Base-by-base conservation (phyloP, 306 rosid genomes). In the Crotalaria pallida region DNA sequence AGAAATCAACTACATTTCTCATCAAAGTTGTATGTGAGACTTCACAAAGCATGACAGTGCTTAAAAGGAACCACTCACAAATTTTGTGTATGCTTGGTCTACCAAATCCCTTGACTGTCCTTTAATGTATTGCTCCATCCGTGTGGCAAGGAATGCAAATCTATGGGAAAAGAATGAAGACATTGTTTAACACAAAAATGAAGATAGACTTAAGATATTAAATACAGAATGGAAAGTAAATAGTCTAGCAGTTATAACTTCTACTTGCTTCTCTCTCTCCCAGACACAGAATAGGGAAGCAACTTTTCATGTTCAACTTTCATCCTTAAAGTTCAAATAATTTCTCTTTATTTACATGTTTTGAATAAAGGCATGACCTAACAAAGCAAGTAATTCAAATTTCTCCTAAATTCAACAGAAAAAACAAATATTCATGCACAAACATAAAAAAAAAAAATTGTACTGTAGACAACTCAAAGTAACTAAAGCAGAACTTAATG, bases 71-170 rank as follows among this genome's bases (percentile, higher is more conserved):
- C 16, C 48, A 75, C 97, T 84, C 77, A 94, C 99, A 83, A 94
- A 94, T 86, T 94, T 94, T 58, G 99, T 87, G 75, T 94, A 94
- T 53, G 97, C 99, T 83, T 91, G 96, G 83, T 94, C 97, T 79
- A 94, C 99, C 92, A 91, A 91, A 83, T 94, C 99, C 91, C 99
- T 86, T 57, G 97, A 94, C 81, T 91, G 99, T 57, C 99, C 99
- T 82, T 88, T 97, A 71, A 94, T 91, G 75, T 94, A 94, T 81
- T 91, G 97, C 87, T 94, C 99, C 99, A 91, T 94, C 58, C 99
- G 92, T 1, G 99, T 91, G 40, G 99, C 99, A 58, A 94, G 89
- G 82, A 85, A 89, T 21, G 97, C 96, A 84, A 94, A 91, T 79
- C 99, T 94, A 74, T 40, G 76, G 67, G 83, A 76, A 80, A 50